Percentiles rank a stretch among this genome's conserved stretches.
Evolutionary conservation across 164 flowering plant species (phyloP).

Genomic region (Sedum album): DNA sequence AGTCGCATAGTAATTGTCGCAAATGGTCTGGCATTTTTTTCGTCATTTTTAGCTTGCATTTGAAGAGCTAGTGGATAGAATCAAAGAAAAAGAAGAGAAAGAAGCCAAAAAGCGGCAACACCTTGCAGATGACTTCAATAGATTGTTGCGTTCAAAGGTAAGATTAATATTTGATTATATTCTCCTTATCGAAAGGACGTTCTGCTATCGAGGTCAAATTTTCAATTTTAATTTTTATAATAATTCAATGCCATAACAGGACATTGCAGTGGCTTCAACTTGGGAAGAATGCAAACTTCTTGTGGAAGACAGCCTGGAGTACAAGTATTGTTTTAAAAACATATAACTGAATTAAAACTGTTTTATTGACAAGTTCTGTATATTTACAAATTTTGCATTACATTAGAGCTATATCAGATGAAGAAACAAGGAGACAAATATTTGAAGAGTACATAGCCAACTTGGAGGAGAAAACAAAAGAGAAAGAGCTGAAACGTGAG

Average conservation of each 20-base stretch:
- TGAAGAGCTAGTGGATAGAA: conserved; percentile 71
- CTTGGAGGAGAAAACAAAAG: conserved; percentile 80
- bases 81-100: conserved; percentile 91
- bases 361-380: not conserved
- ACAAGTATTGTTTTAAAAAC: conserved; percentile 32
- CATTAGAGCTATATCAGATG: conserved; percentile 62
- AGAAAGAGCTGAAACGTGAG: conserved; percentile 86
- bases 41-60: conserved; percentile 56
- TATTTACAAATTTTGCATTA: not conserved
- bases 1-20: not conserved
- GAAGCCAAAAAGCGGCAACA: conserved; percentile 85
- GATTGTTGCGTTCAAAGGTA: conserved; percentile 67
- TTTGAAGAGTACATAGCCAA: conserved; percentile 69
- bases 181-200: not conserved
- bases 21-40: not conserved
- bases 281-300: conserved; percentile 79
- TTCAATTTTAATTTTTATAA: not conserved
- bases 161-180: not conserved
- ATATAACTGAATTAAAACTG: not conserved
- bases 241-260: conserved; percentile 29
- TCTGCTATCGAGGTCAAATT: not conserved
- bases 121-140: conserved; percentile 70
- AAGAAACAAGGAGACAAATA: conserved; percentile 42
- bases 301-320: conserved; percentile 80
- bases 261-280: conserved; percentile 56